Percentiles rank a stretch among this genome's conserved stretches.
Evolutionary conservation across 2,329 filamentous ascomycete genomes (phyloP).

Genomic region (Fusarium xyrophilum): DNA sequence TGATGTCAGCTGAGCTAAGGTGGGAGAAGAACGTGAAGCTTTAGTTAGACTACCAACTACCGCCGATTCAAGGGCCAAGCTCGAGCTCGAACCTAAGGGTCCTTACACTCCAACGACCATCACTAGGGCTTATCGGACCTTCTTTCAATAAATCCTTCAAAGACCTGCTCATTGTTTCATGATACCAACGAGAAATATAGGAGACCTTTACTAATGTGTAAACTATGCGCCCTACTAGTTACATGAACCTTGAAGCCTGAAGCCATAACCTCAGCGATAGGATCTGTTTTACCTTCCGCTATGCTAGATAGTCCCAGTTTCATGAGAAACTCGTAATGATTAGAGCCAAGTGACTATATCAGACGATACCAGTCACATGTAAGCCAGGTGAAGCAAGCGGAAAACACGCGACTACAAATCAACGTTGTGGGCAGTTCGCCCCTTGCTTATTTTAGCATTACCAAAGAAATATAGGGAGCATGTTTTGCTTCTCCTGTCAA

Average conservation of each 20-base stretch:
- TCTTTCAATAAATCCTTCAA: accelerated
- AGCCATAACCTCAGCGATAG: accelerated
- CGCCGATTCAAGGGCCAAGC: not conserved
- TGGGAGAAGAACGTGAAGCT: not conserved
- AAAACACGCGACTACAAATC: not conserved
- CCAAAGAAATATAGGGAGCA: not conserved
- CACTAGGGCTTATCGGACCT: not conserved
- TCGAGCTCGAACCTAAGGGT: no score
- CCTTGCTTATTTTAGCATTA: not conserved
- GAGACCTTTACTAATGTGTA: no score
- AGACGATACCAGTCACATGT: not conserved
- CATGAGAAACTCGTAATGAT: accelerated
- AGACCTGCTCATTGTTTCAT: not conserved
- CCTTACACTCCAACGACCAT: no score
- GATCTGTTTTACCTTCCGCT: not conserved
- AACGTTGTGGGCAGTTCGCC: not conserved
- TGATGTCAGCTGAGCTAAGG: accelerated
- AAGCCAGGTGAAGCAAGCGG: not conserved
- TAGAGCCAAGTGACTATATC: accelerated
- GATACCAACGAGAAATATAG: no score
- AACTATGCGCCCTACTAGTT: accelerated
- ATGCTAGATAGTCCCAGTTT: accelerated
- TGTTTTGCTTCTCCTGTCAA: not conserved
- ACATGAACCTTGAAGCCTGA: not conserved
- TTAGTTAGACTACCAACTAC: not conserved